These are phyloP conservation scores for Lachnellula subtilissima DNA, from an alignment of 2,329 filamentous ascomycete genomes.

Conservation along the genomic window DNA sequence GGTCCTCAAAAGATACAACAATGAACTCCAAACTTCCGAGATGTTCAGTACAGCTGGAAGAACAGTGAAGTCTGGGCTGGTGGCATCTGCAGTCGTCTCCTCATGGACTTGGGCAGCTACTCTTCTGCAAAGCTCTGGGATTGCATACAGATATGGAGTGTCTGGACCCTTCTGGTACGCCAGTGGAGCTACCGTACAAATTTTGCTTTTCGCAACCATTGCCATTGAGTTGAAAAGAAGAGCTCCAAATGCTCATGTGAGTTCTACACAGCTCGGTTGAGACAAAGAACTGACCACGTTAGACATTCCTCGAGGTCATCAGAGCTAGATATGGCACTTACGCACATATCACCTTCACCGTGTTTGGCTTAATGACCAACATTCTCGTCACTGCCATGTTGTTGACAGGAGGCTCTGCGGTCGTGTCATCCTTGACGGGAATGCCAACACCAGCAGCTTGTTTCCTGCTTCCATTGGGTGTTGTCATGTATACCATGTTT, in stretches of 20 bases:
- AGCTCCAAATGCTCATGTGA: conserved; percentile 73
- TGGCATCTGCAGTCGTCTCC: conserved; percentile 84
- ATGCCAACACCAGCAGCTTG: conserved; percentile 76
- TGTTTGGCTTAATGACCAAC: conserved; percentile 79
- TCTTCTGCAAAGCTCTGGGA: conserved; percentile 70
- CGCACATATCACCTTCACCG: conserved; percentile 74
- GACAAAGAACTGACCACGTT: not conserved
- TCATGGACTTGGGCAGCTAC: conserved; percentile 94
- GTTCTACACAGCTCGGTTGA: conserved; percentile 6
- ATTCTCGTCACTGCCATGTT: conserved; percentile 87
- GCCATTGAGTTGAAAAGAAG: conserved; percentile 86
- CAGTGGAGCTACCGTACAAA: conserved; percentile 74
- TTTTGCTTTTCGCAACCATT: conserved; percentile 83
- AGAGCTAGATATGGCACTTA: conserved; percentile 69
- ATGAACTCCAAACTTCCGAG: conserved; percentile 83
- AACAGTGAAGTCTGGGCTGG: conserved; percentile 82
- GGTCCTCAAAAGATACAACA: conserved; percentile 49
- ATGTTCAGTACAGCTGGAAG: conserved; percentile 88
- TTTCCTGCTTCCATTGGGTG: conserved; percentile 75
- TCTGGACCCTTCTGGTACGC: conserved; percentile 65
- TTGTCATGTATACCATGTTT: conserved; percentile 73
- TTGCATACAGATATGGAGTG: conserved; percentile 74
- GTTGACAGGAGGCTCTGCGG: conserved; percentile 76
- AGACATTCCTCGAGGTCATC: conserved; percentile 75
- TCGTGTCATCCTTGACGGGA: conserved; percentile 66